These are phyloP conservation scores for Gnomoniopsis sp. DNA, from an alignment of 2,329 filamentous ascomycete genomes.

Conservation along the genomic window DNA sequence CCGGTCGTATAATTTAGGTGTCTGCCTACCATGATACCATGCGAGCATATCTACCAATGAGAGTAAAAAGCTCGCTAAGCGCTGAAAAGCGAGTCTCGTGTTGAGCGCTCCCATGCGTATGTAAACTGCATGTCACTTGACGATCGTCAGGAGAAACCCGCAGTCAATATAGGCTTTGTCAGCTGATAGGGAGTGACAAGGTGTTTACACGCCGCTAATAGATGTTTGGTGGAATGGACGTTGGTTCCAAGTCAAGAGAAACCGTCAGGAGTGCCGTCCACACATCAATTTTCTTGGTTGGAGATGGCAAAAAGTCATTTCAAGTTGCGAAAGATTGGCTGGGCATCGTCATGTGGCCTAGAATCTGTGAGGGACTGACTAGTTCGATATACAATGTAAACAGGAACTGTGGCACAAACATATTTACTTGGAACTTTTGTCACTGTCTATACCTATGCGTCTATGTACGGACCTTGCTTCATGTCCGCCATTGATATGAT, in stretches of 20 bases:
- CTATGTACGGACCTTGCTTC: too few relatives aligned
- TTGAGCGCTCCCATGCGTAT: not conserved
- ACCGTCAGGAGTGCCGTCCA: not conserved
- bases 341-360: not conserved
- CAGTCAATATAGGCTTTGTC: not conserved
- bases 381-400: not conserved
- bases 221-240: not conserved
- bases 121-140: not conserved
- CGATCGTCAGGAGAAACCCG: constrained; percentile 17
- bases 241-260: not conserved
- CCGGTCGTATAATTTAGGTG: not conserved
- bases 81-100: constrained; percentile 7
- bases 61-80: constrained; percentile 16
- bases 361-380: not conserved
- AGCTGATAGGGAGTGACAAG: not conserved
- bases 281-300: not conserved
- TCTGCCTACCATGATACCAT: not conserved
- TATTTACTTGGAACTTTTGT: too few relatives aligned
- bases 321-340: not conserved
- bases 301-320: not conserved
- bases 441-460: too few relatives aligned
- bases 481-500: not conserved
- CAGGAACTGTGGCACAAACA: too few relatives aligned
- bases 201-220: not conserved
- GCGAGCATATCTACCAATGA: constrained; percentile 11